A percentile compares a stretch with the other conserved stretches of the same genome.
These are phyloP conservation scores for Trichoderma reesei DNA, from an alignment of 495 filamentous ascomycete species.

Conservation along the genomic window DNA sequence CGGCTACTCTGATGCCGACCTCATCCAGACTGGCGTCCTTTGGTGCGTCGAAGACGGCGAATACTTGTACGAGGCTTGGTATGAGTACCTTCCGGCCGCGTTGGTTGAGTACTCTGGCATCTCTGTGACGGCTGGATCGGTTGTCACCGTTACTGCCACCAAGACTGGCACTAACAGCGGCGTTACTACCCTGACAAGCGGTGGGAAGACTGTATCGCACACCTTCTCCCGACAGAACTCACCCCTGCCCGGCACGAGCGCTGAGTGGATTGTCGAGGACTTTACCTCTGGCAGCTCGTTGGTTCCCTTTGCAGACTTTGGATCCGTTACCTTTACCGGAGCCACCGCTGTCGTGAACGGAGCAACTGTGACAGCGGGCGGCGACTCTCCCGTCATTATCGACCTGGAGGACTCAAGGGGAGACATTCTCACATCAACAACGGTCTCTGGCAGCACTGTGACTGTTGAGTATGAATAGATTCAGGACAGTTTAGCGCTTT, in stretches of 20 bases:
- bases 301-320: conserved; percentile 48
- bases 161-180: background rate
- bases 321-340: conserved; percentile 39
- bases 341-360: conserved; percentile 24
- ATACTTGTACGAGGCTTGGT: background rate
- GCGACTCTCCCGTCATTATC: conserved; percentile 27
- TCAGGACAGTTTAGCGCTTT: too few species aligned
- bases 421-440: conserved; percentile 25
- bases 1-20: background rate
- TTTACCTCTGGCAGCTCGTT: conserved; percentile 38
- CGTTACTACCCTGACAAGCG: conserved; percentile 46
- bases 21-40: background rate
- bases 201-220: conserved; percentile 43
- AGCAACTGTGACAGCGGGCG: conserved; percentile 22
- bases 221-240: conserved; percentile 25
- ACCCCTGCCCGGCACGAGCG: conserved; percentile 38
- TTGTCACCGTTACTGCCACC: background rate
- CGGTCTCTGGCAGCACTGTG: conserved; percentile 5
- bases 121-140: background rate
- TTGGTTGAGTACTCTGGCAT: background rate
- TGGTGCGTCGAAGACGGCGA: background rate
- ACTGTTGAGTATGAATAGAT: conserved; percentile 1
- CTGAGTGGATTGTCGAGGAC: conserved; percentile 61
- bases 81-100: background rate
- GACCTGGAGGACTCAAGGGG: conserved; percentile 34